Percentiles rank a stretch among this genome's conserved stretches.
Conservation (phyloP, 2,329 filamentous ascomycete species). For the Alternaria arbusti region DNA sequence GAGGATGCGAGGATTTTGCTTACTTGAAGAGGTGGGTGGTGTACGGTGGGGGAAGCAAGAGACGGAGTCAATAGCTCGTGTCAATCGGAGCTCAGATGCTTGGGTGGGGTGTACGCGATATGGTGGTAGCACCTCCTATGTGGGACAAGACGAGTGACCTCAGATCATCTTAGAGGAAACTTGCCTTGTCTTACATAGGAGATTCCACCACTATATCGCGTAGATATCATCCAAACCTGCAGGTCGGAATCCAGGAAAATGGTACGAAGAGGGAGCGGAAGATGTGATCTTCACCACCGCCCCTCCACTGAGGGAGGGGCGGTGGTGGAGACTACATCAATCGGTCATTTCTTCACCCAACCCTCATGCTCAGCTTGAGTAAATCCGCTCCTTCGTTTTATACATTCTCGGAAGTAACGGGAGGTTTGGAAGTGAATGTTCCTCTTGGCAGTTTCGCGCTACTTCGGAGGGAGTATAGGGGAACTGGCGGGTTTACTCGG, state of each 20-base stretch:
- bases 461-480: neutral
- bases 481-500: neutral
- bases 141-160: neutral
- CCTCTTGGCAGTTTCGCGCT: too few species aligned
- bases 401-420: too few species aligned
- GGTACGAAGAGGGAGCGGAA: too few species aligned
- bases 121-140: neutral
- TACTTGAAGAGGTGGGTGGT: slow-evolving; percentile 27
- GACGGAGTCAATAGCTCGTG: neutral
- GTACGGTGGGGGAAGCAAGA: neutral
- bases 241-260: neutral
- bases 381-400: too few species aligned
- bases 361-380: neutral
- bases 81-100: neutral
- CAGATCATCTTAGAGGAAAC: neutral
- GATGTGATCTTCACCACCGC: too few species aligned
- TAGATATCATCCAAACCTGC: neutral
- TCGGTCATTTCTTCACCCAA: neutral
- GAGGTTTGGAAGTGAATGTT: too few species aligned
- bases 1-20: slow-evolving; percentile 76
- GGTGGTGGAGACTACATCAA: too few species aligned
- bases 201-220: neutral
- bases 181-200: neutral
- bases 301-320: too few species aligned
- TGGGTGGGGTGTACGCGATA: neutral